These are phyloP conservation scores for Steccherinum ochraceum DNA, from an alignment of 768 basidiomycete species.

Conservation along the genomic window DNA sequence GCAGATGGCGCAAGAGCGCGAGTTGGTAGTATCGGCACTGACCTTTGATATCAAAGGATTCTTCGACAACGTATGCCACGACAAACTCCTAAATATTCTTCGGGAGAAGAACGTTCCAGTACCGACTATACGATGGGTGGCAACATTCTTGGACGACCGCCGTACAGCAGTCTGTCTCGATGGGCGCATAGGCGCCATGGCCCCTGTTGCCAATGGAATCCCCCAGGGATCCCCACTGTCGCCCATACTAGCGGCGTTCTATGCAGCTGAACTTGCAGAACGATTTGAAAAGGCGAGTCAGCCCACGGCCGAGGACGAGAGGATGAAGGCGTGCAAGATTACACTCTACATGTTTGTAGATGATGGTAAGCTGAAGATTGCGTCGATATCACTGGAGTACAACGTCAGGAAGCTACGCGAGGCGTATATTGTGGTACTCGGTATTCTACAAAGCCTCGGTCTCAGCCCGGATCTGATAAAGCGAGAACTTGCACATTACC, in stretches of 20 bases:
- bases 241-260: constrained; percentile 9
- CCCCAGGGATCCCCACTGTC: constrained; percentile 26
- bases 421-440: background rate
- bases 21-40: constrained; percentile 7
- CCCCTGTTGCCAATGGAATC: constrained; percentile 25
- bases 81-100: constrained; percentile 4
- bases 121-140: constrained; percentile 7
- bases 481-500: constrained; percentile 7
- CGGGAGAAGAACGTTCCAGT: constrained; percentile 6
- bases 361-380: constrained; percentile 22
- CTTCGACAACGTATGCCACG: constrained; percentile 19
- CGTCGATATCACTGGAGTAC: constrained; percentile 1
- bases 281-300: no score
- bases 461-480: constrained; percentile 2
- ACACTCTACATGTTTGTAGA: constrained; percentile 25
- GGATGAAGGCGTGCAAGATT: constrained; percentile 11
- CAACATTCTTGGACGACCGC: constrained; percentile 7
- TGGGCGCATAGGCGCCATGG: constrained; percentile 17
- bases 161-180: constrained; percentile 12
- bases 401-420: background rate
- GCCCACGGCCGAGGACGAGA: background rate
- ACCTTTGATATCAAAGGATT: constrained; percentile 18
- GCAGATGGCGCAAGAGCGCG: constrained; percentile 3
- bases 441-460: background rate
- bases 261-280: constrained; percentile 5